Base-by-base conservation (phyloP, 257 asterid genomes). In the Voacanga thouarsii region DNA sequence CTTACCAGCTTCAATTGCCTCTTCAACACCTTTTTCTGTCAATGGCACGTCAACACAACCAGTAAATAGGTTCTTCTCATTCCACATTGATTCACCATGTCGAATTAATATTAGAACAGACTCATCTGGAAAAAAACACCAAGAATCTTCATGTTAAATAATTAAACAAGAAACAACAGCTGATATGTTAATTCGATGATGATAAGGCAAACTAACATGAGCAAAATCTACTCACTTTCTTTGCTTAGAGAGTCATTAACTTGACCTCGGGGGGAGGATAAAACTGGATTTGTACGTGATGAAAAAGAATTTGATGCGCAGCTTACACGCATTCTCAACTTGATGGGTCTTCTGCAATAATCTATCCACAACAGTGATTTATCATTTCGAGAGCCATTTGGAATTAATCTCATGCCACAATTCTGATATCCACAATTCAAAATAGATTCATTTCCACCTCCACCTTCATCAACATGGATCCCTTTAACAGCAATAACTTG, bases 51-150 rank as follows among this genome's bases (percentile, higher is more conserved):
- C 97, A 64, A 94, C 98, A 80, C 98, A 94, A 79, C 98, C 97
- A 43, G 98, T 94, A 83, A 94, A 94, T 64, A 92, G 88, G 80
- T 94, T 92, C 87, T 94, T 94, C 87, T 92, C 98, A 7, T 94
- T 94, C 98, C 98, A 94, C 97, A 89, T 89, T n/a, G 98, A 94
- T 79, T 94, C 96, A 71, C 98, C 98, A 72, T 94, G 98, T 56
- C 98, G 80, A 84, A 94, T 80, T 86, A 94, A 85, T 66, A 94
- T 90, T 86, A 94, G 87, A 75, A 86, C 71, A 73, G 96, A 90
- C 78, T 94, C 97, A 69, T 88, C 96, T 94, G 83, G 57, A 74
- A 45, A 73, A 63, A 80, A 37, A 24, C 14, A 65, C 66, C 19
- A 66, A 71, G 9, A 70, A 37, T 26, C 16, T 24, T 2, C 7